Percentiles rank a stretch among this genome's conserved stretches.
These are phyloP conservation scores for Yarrowia divulgata DNA, from an alignment of 805 yeast species.

Conservation along the genomic window DNA sequence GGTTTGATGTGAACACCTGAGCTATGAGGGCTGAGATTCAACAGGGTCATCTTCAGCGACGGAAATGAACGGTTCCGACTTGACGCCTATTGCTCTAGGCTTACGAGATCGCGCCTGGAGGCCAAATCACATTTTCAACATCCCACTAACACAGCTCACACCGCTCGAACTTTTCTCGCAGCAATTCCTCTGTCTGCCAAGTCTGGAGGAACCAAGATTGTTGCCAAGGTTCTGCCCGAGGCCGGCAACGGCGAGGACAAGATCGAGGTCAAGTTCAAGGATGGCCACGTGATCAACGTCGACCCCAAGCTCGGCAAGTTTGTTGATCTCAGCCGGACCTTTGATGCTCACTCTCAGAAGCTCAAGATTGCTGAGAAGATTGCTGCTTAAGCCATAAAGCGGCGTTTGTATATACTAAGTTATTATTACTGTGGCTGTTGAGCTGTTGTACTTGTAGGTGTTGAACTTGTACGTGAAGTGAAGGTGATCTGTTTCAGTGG, in stretches of 20 bases:
- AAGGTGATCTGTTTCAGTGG: no score
- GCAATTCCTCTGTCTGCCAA: conserved; percentile 37
- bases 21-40: background rate
- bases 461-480: background rate
- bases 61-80: background rate
- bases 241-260: conserved; percentile 34
- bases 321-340: conserved; percentile 63
- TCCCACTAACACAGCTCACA: conserved; percentile 35
- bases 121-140: background rate
- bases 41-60: background rate
- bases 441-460: background rate
- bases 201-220: conserved; percentile 35
- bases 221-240: conserved; percentile 36
- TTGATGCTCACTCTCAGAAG: conserved; percentile 79
- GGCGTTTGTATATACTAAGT: conserved; percentile 34
- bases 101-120: background rate
- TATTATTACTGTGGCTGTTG: conserved; percentile 12
- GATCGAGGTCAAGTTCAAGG: conserved; percentile 52
- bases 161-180: conserved; percentile 38
- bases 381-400: conserved; percentile 2
- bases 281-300: conserved; percentile 68
- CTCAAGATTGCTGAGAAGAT: conserved; percentile 64
- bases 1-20: background rate
- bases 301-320: conserved; percentile 65
- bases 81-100: no score